Base-by-base conservation (phyloP, 768 basidiomycete species). In the Coprinopsis sp. region DNA sequence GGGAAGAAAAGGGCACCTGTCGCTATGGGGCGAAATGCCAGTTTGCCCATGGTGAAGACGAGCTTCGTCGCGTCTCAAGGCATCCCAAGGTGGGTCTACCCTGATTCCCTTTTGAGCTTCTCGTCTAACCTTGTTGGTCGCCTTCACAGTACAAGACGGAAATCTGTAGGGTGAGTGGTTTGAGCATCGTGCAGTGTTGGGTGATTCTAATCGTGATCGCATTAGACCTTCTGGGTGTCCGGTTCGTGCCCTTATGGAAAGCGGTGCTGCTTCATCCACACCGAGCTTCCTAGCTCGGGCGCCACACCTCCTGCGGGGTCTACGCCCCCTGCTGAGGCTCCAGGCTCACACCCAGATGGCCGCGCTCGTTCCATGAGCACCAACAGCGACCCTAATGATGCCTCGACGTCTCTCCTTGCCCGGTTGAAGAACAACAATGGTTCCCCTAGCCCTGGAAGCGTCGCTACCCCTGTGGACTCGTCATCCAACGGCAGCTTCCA, bases 211-310 rank as follows among this genome's bases (percentile, higher is more conserved):
- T 44, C 53, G 28, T 48, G 54, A n/a, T 48, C 54, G 54, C 27
- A 4, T 22, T 56, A 91, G 84, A 93, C 91, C 6, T 93, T 93
- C 73, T 93, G 91, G 88, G 85, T 92, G 11, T 91, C 90, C 37
- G 91, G 91, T 22, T 90, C 91, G 14, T 93, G 91, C 60, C 91
- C 91, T 0, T 93, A 93, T 54, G 91, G 91, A 44, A 91, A 91
- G 65, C 71, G 91, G 47, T 93, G 91, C 65, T 93, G 91, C 69
- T 93, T 93, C 76, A 92, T 93, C 57, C 91, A 93, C 59, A 92
- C 91, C 2, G 89, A 88, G 58, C 72, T 90, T 36, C 87, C 89
- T 14, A 71, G 74, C 36, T 71, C 77, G n/a, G 82, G 78, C 22
- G 69, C 72, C 16, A 68, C 77, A 36, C 77, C 78, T 46, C 77